Conservation (phyloP, 2,329 filamentous ascomycete species). For the Aspergillus tubingensis region DNA sequence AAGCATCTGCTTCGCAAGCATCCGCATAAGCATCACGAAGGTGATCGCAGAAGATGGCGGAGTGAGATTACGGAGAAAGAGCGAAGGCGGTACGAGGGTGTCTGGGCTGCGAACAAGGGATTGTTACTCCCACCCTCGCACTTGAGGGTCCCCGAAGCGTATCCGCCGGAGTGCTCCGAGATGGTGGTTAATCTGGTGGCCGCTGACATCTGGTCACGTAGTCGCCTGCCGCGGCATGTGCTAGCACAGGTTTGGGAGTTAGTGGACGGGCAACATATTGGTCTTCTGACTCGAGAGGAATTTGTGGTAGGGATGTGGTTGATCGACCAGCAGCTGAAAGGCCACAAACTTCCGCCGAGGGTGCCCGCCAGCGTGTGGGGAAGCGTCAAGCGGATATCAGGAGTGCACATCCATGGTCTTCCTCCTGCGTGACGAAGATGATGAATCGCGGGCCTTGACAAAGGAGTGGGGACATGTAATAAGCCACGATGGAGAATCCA, state of each 20-base stretch:
- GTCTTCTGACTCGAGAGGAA: conserved; percentile 46
- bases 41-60: conserved; percentile 49
- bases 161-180: conserved; percentile 33
- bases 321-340: conserved; percentile 52
- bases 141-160: conserved; percentile 17
- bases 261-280: conserved; percentile 41
- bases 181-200: conserved; percentile 51
- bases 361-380: conserved; percentile 52
- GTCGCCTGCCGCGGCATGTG: conserved; percentile 40
- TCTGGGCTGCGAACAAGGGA: conserved; percentile 54
- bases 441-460: no score
- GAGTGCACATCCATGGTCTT: conserved; percentile 27
- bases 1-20: conserved; percentile 45
- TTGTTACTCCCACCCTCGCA: conserved; percentile 32
- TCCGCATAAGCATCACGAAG: conserved; percentile 52
- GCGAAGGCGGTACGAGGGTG: conserved; percentile 52
- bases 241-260: conserved; percentile 51
- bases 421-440: conserved; percentile 1
- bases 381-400: conserved; percentile 45
- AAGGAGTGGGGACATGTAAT: background rate
- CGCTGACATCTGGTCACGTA: conserved; percentile 53
- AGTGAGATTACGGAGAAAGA: conserved; percentile 48
- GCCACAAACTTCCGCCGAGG: conserved; percentile 48
- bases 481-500: no score
- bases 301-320: conserved; percentile 55